Base-by-base conservation (phyloP, 495 filamentous ascomycete genomes). In the Tuber umbilicatum region DNA sequence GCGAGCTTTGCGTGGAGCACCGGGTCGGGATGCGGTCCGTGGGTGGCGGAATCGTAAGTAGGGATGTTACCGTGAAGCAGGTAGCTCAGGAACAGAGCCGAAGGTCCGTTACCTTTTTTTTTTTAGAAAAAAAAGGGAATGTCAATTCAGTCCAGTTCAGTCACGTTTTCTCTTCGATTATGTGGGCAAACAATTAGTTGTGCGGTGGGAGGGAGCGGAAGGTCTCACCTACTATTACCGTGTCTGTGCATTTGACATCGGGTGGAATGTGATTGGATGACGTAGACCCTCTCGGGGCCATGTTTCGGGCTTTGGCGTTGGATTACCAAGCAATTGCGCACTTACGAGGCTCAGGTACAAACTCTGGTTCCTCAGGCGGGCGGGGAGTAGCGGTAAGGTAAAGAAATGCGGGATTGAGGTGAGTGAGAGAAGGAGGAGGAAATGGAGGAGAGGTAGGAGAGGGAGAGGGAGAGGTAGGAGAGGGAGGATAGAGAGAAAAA, bases 11-110 rank as follows among this genome's bases (percentile, higher is more conserved):
- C 75, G 79, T 91, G 86, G 1, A 91, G 84, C 21, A 91, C 82
- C 31, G 86, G 84, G 80, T 91, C 90, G 16, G 89, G 88, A 81
- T 91, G 90, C 39, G 86, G 86, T 12, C 81, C 81, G n/a, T 82
- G 41, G 67, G 85, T 85, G 31, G 84, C 78, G 9, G 85, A 77
- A 31, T 85, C 83, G 75, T 91, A 91, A 73, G 85, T 86, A 2
- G 90, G 90, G 69, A 89, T 84, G 79, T 90, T 86, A 19, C 90
- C 90, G 79, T 91, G 89, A 27, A 91, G 86, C 70, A 91, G 88
- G 79, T 87, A 91, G 72, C 88, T 90, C 38, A 91, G 85, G 80
- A 91, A 88, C 81, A 91, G 86, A 75, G 90, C 87, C 43, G 90
- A 88, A 70, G 90, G 90, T 45, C 90, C 90, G 78, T 90, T 90